Base-by-base conservation (phyloP, 1,284 basidiomycete species). In the Trametes versicolor region DNA sequence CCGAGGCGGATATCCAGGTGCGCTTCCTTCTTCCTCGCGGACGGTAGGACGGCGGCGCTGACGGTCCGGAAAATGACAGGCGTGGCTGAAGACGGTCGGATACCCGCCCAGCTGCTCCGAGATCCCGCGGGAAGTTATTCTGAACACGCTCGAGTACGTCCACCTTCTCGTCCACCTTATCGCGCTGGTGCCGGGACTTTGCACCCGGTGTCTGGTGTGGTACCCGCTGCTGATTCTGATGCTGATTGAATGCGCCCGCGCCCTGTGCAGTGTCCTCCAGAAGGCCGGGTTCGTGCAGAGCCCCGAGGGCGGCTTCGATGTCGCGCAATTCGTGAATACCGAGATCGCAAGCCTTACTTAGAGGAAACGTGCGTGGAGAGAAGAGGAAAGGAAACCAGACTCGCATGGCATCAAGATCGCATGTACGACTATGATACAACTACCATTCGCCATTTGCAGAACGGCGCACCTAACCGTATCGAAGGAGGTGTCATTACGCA, bases 51-150 rank as follows among this genome's bases (percentile, higher is more conserved):
- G 17, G 12, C 45, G 50, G 12, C 45, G 50, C 48, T 49, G 47
- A 25, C 25, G 34, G 19, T 45, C 21, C 15, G 21, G 10, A 10
- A 5, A 54, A 27, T 12, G 2, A 13, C 73, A 91, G 85, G 90
- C 91, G 48, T 97, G 95, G 95, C 80, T 96, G 65, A 80, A 85
- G 73, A 93, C 90, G 4, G 95, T 96, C 32, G 82, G 81, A 6
- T 97, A 95, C 77, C 89, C 93, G 7, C 70, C 83, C 7, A 83
- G 89, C 72, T 91, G 94, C 67, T 77, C 82, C 3, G 81, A 81
- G 41, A 89, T 96, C 55, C 83, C 90, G 8, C 79, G 78, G 29
- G 79, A 84, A 37, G 88, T 95, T 12, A 83, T 97, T 23, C 75
- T 76, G 6, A 83, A 92, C 57, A 96, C 95, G 0, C 79, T 96